These are phyloP conservation scores for Aureobasidium uvarum DNA, from an alignment of 2,329 filamentous ascomycete species.

Conservation along the genomic window DNA sequence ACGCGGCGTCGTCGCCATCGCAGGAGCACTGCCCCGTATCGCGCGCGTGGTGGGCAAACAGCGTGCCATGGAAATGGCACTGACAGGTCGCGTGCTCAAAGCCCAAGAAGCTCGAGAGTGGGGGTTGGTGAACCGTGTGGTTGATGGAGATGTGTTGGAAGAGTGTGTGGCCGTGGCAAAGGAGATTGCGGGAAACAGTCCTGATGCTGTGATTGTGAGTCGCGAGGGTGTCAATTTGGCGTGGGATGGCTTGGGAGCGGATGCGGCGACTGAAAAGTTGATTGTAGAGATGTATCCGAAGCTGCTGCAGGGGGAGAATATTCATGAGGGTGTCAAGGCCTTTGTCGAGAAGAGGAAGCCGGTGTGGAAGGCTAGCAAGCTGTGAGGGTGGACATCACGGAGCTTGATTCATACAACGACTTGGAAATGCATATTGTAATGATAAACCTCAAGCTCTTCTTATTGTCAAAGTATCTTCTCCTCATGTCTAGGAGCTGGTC, in stretches of 20 bases:
- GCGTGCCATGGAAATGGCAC: conserved; percentile 68
- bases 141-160: conserved; percentile 51
- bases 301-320: conserved; percentile 67
- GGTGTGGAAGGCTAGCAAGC: conserved; percentile 57
- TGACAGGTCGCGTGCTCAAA: conserved; percentile 60
- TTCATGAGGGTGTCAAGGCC: conserved; percentile 69
- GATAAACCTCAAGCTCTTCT: too few species aligned
- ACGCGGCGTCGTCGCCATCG: conserved; percentile 67
- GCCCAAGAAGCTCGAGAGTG: conserved; percentile 62
- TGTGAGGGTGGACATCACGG: conserved; percentile 17
- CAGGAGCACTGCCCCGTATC: conserved; percentile 67
- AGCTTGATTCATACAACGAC: background rate
- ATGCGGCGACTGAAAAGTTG: conserved; percentile 59
- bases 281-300: conserved; percentile 58
- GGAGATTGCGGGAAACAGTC: conserved; percentile 60
- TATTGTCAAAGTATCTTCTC: too few species aligned
- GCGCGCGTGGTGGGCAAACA: conserved; percentile 65
- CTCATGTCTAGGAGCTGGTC: too few species aligned
- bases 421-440: background rate
- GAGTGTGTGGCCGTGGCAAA: conserved; percentile 62
- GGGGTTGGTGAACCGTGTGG: conserved; percentile 69
- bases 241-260: conserved; percentile 67
- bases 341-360: conserved; percentile 75
- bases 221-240: conserved; percentile 68
- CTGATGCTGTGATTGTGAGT: conserved; percentile 72